These are phyloP conservation scores for Nicotiana tomentosiformis DNA, from an alignment of 257 asterid species.

Conservation along the genomic window DNA sequence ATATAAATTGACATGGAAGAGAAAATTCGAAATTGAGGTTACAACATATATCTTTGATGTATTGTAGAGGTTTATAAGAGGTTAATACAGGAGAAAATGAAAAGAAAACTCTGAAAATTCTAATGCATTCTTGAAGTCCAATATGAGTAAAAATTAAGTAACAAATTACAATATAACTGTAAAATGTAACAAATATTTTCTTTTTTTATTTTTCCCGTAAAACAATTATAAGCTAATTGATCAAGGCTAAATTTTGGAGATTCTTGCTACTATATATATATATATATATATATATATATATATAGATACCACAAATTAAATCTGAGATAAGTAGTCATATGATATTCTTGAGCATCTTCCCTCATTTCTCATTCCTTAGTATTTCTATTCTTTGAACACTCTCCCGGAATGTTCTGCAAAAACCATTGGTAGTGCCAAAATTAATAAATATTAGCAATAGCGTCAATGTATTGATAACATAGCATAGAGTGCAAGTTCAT, in stretches of 20 bases:
- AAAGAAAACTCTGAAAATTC: too few relatives aligned
- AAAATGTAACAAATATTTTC: too few relatives aligned
- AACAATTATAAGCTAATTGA: not conserved
- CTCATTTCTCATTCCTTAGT: conserved; percentile 22
- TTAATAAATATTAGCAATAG: not conserved
- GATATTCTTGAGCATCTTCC: not conserved
- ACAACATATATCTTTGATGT: too few relatives aligned
- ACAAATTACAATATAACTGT: too few relatives aligned
- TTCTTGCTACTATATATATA: not conserved
- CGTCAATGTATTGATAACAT: not conserved
- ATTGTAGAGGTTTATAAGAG: too few relatives aligned
- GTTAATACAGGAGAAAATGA: too few relatives aligned
- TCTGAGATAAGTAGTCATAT: not conserved
- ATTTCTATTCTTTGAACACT: conserved; percentile 51
- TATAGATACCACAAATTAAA: not conserved
- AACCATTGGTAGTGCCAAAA: not conserved
- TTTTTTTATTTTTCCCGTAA: not conserved
- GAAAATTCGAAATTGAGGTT: too few relatives aligned
- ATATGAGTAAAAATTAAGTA: too few relatives aligned
- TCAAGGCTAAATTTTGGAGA: not conserved
- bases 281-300: too few relatives aligned
- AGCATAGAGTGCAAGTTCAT: conserved; percentile 7
- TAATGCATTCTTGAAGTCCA: too few relatives aligned
- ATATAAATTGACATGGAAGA: too few relatives aligned
- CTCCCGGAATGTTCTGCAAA: conserved; percentile 43